Percentiles rank a stretch among this genome's conserved stretches.
Conservation (phyloP, 495 filamentous ascomycete species). For the Aspergillus nidulans region DNA sequence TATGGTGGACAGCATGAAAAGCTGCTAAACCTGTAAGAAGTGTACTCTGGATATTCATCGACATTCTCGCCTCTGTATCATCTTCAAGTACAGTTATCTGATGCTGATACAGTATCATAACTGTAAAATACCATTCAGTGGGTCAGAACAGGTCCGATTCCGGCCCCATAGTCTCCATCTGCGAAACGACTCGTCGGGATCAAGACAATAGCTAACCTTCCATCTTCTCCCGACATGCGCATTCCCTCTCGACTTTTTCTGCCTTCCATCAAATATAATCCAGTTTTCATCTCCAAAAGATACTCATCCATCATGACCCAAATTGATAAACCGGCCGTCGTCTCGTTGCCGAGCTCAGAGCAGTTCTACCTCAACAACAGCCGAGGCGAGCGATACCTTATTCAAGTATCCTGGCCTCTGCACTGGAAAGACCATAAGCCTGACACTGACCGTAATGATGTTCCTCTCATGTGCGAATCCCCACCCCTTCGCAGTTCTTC, state of each 20-base stretch:
- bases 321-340: constrained; percentile 4
- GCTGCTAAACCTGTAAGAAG: background rate
- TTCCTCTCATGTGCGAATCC: constrained; percentile 21
- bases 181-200: background rate
- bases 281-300: background rate
- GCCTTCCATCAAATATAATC: background rate
- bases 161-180: background rate
- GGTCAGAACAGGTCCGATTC: constrained; percentile 1
- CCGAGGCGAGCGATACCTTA: constrained; percentile 17
- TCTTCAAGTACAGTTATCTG: no score
- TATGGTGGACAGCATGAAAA: background rate
- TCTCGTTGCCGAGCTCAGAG: constrained; percentile 24
- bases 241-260: background rate
- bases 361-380: constrained; percentile 22
- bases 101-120: background rate
- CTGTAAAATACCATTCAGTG: background rate
- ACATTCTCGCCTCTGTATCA: no score
- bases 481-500: background rate
- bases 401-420: constrained; percentile 28
- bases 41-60: no score
- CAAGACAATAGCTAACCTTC: background rate
- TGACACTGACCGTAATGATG: constrained; percentile 2
- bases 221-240: background rate
- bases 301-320: background rate
- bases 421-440: constrained; percentile 12